Evolutionary conservation across 208 protist species (phyloP), one percentile per base, ranked within the genome.

Genomic region (Phytomonas sp.): DNA sequence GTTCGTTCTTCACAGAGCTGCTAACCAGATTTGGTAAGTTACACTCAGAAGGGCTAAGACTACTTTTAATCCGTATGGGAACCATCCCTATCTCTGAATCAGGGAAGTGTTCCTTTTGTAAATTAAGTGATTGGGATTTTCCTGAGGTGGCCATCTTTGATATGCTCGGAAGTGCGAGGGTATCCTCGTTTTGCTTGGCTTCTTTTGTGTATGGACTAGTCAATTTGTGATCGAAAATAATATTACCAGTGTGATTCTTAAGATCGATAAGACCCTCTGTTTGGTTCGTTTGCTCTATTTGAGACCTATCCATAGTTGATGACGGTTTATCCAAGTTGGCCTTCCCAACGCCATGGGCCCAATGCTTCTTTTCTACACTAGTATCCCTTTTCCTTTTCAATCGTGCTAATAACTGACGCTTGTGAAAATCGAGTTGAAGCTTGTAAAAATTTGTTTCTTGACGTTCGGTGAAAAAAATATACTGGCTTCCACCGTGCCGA

Each of bases 401-500:
- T 60, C 79, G 81, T 29, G 81, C 85, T 74, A 85, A 76, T 52
- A 81, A 76, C 73, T 92, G 86, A 0, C 87, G 82, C 64, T 71
- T 42, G 29, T 84, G 87, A 63, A 86, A 92, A n/a, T 86, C 69
- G 31, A 78, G 78, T 72, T 96, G 91, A 45, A 84, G 72, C 12
- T 71, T 74, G 71, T 94, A 92, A 73, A 94, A 94, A 31, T 49
- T 67, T 8, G 69, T 78, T 72, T 97, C 89, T 71, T 94, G 87
- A 1, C 45, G 67, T 31, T 95, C 86, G 8, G 73, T 87, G 60
- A 67, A 60, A 69, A 97, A 97, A 78, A 97, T 86, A 77, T 97
- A 97, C 79, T 93, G 89, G 30, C 87, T 91, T n/a, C 89, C 88
- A 37, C 92, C 92, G 70, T 95, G 92, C 16, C 82, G 81, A 32